Base-by-base conservation (phyloP, 2,329 filamentous ascomycete genomes). In the Xylaria sp. region DNA sequence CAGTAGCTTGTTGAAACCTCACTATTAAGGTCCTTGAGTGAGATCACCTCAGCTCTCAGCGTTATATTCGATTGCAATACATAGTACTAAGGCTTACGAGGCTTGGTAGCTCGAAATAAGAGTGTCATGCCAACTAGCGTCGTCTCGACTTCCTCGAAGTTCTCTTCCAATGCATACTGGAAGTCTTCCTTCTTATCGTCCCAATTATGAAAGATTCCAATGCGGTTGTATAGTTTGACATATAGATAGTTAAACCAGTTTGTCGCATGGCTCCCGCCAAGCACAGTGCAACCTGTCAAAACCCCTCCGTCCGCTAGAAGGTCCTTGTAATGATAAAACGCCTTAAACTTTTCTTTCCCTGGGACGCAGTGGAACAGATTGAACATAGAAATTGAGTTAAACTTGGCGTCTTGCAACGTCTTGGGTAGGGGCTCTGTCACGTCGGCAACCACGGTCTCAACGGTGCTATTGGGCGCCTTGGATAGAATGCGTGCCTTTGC, bases 311-410 rank as follows among this genome's bases (percentile, higher is more conserved):
- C 74, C 12, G 68, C 74, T 10, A 84, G 70, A 5, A 78, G 64
- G 1, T 71, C 66, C 69, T 79, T 81, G 57, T 81, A 75, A 5
- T 75, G 72, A 6, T 51, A 63, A 23, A 83, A 76, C 1, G 81
- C 74, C 12, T 40, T 54, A 13, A 77, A 64, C 69, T 83, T 82
- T 5, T 68, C 66, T 3, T 65, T 55, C 0, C 77, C 78, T 0
- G 81, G 81, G 10, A 84, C 69, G 71, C 82, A 84, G 71, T 84
- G 82, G 18, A 83, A 74, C 4, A 84, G 68, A 69, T 81, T 83
- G 71, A 82, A 82, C 73, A 83, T 76, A 16, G 80, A 80, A 60
- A 86, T 81, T 0, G 81, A 82, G 70, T 83, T 79, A 69, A 82
- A 85, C 54, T 71, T 72, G 1, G 68, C 72, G 47, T 71, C 70